Base-by-base conservation (phyloP, 1,284 basidiomycete species). In the Heterobasidion irregulare region DNA sequence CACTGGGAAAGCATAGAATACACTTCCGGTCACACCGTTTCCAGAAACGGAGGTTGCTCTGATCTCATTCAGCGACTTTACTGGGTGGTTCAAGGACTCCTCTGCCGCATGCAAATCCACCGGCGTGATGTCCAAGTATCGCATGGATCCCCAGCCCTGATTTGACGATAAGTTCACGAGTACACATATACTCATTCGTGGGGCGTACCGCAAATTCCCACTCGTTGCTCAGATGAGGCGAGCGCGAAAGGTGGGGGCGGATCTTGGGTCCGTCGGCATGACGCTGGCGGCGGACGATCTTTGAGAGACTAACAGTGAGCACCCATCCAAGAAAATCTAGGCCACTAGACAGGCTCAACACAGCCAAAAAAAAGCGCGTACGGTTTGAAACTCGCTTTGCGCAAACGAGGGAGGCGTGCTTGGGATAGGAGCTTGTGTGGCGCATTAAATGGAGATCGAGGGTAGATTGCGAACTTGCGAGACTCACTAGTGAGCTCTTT, bases 1-100 rank as follows among this genome's bases (percentile, higher is more conserved):
- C 0, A 78, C 79, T 12, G 86, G 86, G 43, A 89, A 70, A 0
- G 84, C 78, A 60, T 89, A 89, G 60, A 88, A 87, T 1, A 87
- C 79, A 53, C 83, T 78, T 33, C 86, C 85, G 13, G 85, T 71
- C 2, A 89, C 75, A 8, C 79, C 86, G 59, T 86, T 86, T 6
- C 85, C 86, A 8, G 83, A 80, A 7, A 88, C 68, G 0, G 83
- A 61, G 38, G 56, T 50, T 6, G 60, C 60, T 6, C 52, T 32
- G 12, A 61, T n/a, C 13, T 53, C 51, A 16, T 55, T 49, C 33
- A 61, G 57, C 19, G 55, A 47, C 15, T 58, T 50, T 3, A 33
- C 53, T n/a, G 59, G 59, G 8, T 16, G 44, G 1, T 53, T 50
- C 3, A 58, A 26, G 16, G 50, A 33, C 33, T 43, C 47, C 50